Percentiles rank a stretch among this genome's conserved stretches.
Evolutionary conservation across 768 basidiomycete species (phyloP).

Genomic region (Termitomyces sp.): DNA sequence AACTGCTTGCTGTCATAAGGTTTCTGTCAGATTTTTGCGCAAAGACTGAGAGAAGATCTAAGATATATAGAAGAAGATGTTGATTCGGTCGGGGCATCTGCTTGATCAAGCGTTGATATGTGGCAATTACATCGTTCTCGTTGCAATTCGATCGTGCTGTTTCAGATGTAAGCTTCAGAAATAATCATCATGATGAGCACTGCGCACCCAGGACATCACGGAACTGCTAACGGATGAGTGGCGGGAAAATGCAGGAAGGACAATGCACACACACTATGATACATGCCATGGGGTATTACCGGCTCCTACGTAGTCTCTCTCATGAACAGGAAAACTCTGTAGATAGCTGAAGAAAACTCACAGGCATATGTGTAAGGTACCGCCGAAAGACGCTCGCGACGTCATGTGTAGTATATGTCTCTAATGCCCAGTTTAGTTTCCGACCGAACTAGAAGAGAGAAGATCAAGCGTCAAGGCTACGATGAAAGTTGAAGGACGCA

Average conservation of each 20-base stretch:
- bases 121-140: slow-evolving; percentile 65
- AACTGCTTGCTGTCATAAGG: slow-evolving; percentile 92
- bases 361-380: slow-evolving; percentile 96
- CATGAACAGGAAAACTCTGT: slow-evolving; percentile 6
- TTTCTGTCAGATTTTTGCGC: slow-evolving; percentile 88
- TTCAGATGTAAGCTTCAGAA: neutral
- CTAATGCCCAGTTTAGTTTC: slow-evolving; percentile 82
- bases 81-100: slow-evolving; percentile 86
- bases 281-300: slow-evolving; percentile 88
- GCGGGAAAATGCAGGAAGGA: slow-evolving; percentile 9
- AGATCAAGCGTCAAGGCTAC: neutral
- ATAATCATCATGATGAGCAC: neutral
- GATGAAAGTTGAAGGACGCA: slow-evolving; percentile 26
- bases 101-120: slow-evolving; percentile 81
- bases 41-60: slow-evolving; percentile 94
- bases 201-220: slow-evolving; percentile 68
- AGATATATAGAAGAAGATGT: slow-evolving; percentile 93
- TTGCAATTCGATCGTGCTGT: slow-evolving; percentile 64
- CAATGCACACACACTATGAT: slow-evolving; percentile 63
- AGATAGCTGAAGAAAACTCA: slow-evolving; percentile 31
- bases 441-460: slow-evolving; percentile 73
- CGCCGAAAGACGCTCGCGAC: slow-evolving; percentile 94
- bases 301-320: slow-evolving; percentile 57
- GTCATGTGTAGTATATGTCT: slow-evolving; percentile 89
- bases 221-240: slow-evolving; percentile 43